A percentile compares a stretch with the other conserved stretches of the same genome.
Evolutionary conservation across 129 eudicot genomes (phyloP).

Genomic region (Pseudognaphalium luteoalbum): DNA sequence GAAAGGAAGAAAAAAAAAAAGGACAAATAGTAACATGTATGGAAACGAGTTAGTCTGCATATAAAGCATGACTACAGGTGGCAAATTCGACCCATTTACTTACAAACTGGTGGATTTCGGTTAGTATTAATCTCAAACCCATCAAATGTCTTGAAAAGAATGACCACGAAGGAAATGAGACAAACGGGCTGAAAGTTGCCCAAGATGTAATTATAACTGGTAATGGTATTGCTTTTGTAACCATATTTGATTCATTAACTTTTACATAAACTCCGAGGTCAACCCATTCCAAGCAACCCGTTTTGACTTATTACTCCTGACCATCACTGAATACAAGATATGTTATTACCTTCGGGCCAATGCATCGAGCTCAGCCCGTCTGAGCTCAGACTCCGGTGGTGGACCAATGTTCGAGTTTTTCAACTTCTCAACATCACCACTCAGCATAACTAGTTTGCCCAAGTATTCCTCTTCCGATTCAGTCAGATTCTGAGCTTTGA

Average conservation of each 20-base stretch:
- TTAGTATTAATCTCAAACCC: background rate
- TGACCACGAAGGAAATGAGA: background rate
- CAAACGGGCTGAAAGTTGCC: background rate
- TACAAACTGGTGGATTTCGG: background rate
- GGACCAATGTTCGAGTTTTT: slow-evolving; percentile 43
- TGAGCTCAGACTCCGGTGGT: slow-evolving; percentile 71
- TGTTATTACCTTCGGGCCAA: slow-evolving; percentile 71
- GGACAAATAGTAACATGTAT: background rate
- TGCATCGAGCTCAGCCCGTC: slow-evolving; percentile 80
- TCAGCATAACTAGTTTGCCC: slow-evolving; percentile 60
- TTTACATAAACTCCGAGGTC: background rate
- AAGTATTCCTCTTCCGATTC: slow-evolving; percentile 71
- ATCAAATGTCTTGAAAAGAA: background rate
- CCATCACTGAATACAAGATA: background rate
- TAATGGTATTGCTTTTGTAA: background rate
- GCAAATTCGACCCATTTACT: background rate
- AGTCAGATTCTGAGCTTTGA: slow-evolving; percentile 67
- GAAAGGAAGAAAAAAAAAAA: background rate
- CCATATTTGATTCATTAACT: background rate
- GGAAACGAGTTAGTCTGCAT: background rate
- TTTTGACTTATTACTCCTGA: background rate
- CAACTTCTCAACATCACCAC: slow-evolving; percentile 59
- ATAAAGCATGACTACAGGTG: background rate
- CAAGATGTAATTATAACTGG: background rate
- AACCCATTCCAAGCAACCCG: background rate